Evolutionary conservation across 2,329 filamentous ascomycete genomes (phyloP), one percentile per base, ranked within the genome.

Genomic region (Colletotrichum plurivorum): DNA sequence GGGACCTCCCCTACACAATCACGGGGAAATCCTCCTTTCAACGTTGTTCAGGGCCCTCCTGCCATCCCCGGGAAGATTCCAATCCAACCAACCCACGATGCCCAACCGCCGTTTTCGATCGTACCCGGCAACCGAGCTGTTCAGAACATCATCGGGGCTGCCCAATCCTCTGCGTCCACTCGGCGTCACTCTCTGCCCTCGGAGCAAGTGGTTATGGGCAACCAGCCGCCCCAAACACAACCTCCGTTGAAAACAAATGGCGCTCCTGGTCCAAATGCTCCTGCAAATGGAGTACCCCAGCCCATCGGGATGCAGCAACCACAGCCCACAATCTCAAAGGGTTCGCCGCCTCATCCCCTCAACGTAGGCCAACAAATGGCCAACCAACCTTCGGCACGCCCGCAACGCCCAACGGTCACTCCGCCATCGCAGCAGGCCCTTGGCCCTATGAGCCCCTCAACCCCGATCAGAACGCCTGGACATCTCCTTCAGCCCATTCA

Each of bases 401-500:
- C 70, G 15, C 46, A 54, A 46, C 64, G 69, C 5, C 68, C 60
- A 1, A 59, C 36, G 0, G 55, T 67, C 1, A 55, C 56, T 22
- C 55, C 25, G 9, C 64, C 54, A 5, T 27, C 60, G 6, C 54
- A 60, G 10, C 56, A 71, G 12, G 31, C 27, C 4, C 12, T 48
- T 12, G 52, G 59, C 1, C 53, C 59, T 4, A 43, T 31, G 41
- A 68, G 53, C 20, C 61, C 58, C 3, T 61, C 36, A 6, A 66
- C 58, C 3, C 62, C 70, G 3, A 43, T 64, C 9, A 55, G 56
- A n/a, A 63, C 54, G 10, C 54, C 71, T 1, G 71, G 71, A 1
- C 69, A 72, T 53, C n/a, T 51, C 6, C 60, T 72, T 8, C 71
- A 71, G 13, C 54, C 71, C 5, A 72, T 72, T 5, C 60, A 72